These are phyloP conservation scores for Oryza meridionalis DNA, from an alignment of 176 grass and related monocot genomes.

Conservation along the genomic window DNA sequence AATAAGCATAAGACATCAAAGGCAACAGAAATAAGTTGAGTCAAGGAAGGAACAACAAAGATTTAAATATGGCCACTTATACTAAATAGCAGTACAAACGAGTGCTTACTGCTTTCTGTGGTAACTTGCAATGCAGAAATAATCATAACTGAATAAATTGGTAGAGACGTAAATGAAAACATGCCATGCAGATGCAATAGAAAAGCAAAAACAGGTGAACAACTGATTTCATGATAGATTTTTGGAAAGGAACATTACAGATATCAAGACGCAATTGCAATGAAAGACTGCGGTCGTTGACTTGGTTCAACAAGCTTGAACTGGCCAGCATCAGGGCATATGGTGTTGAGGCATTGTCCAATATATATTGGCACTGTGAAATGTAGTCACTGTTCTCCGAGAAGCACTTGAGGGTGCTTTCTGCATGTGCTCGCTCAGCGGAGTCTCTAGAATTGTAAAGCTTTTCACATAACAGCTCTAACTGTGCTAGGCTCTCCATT, in stretches of 20 bases:
- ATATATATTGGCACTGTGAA: slow-evolving; percentile 98
- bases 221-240: slow-evolving; percentile 35
- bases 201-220: neutral
- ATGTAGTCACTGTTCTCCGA: slow-evolving; percentile 99
- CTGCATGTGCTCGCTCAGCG: slow-evolving; percentile 88
- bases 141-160: slow-evolving; percentile 18
- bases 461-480: slow-evolving; percentile 98
- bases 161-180: slow-evolving; percentile 44
- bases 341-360: slow-evolving; percentile 98
- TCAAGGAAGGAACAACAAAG: slow-evolving; percentile 41
- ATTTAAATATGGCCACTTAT: slow-evolving; percentile 10
- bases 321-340: slow-evolving; percentile 98
- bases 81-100: slow-evolving; percentile 23
- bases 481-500: slow-evolving; percentile 98
- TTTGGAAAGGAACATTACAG: slow-evolving; percentile 81
- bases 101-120: slow-evolving; percentile 20
- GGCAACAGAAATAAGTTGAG: slow-evolving; percentile 2
- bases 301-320: slow-evolving; percentile 99
- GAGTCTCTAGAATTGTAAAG: slow-evolving; percentile 99
- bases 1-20: neutral
- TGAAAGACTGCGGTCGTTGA: slow-evolving; percentile 81
- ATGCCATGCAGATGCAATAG: slow-evolving; percentile 33
- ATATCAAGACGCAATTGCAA: slow-evolving; percentile 94
- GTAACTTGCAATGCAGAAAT: slow-evolving; percentile 11
- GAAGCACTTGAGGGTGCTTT: slow-evolving; percentile 97